A percentile compares a stretch with the other conserved stretches of the same genome.
phyloP scores from a whole-genome alignment of 495 filamentous ascomycete species.

The Echria macrotheca region DNA sequence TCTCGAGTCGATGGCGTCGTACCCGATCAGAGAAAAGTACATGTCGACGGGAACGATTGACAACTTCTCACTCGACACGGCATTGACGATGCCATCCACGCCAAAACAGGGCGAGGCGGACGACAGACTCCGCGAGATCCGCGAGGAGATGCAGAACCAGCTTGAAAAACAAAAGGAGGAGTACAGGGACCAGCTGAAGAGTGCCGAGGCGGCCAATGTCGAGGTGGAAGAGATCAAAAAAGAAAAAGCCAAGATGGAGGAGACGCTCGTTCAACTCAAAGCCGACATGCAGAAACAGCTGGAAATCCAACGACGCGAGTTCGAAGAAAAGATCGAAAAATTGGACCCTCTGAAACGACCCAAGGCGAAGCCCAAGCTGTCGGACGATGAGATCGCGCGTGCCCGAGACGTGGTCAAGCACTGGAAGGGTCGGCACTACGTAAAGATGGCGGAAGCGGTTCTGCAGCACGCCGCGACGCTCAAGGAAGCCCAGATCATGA shows the following conservation, averaged over 20 bases:
- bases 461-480: constrained; percentile 78
- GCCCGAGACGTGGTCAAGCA: constrained; percentile 61
- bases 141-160: constrained; percentile 83
- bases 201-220: constrained; percentile 68
- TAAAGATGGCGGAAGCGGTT: constrained; percentile 91
- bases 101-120: constrained; percentile 73
- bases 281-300: constrained; percentile 81
- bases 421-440: constrained; percentile 82
- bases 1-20: constrained; percentile 81
- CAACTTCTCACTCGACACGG: constrained; percentile 93
- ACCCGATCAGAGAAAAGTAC: constrained; percentile 89
- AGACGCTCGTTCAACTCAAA: constrained; percentile 69
- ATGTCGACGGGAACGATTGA: constrained; percentile 93
- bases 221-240: constrained; percentile 79
- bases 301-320: constrained; percentile 66
- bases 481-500: constrained; percentile 97
- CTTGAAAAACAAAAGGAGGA: constrained; percentile 83
- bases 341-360: constrained; percentile 43
- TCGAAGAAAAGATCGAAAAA: constrained; percentile 56
- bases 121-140: constrained; percentile 64
- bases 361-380: constrained; percentile 56
- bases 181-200: constrained; percentile 74
- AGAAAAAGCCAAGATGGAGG: constrained; percentile 84
- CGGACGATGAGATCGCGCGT: constrained; percentile 61
- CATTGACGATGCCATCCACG: constrained; percentile 87